Base-by-base conservation (phyloP, 192 early-diverging fungal species). In the Diversispora eburnea region DNA sequence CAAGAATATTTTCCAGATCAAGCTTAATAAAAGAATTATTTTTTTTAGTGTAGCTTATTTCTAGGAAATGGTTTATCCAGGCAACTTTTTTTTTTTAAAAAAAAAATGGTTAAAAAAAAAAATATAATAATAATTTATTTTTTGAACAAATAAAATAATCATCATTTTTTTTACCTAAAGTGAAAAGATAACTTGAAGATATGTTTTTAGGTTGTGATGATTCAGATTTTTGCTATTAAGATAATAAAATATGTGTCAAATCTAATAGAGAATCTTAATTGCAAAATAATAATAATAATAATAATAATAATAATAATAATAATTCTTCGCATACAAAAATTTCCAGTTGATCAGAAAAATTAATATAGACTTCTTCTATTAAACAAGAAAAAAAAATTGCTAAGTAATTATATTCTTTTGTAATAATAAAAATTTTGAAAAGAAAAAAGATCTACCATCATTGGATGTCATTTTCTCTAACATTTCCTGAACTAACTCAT, bases 11-110 rank as follows among this genome's bases (percentile, higher is more conserved):
- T 46, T 86, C 83, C 19, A 90, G 58, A 42, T 67, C 70, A 7
- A 85, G 51, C 5, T 76, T 33, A 20, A 73, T 39, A 42, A 80
- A 69, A 6, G 62, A 45, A 9, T 45, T 41, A 19, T 62, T 60
- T 25, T 63, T 46, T n/a, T 72, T 52, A 13, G 46, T 52, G 42
- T 86, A 66, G 57, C 72, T 20, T 7, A 74, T 51, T 12, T 83
- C 75, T 3, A 88, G 49, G 33, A 89, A 78, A 77, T 84, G 79
- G 10, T 79, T 79, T 5, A 88, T 68, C 89, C 89, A 90, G 10
- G 83, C 81, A 10, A 83, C 87, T 78, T 75, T 15, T 42, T 42
- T 55, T 41, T 19, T 6, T 3, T 2, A 22, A 6, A 10, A 7
- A 51, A 3, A 54, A 17, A n/a, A n/a, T n/a, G 12, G n/a, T 17